A percentile compares a stretch with the other conserved stretches of the same genome.
Conservation (phyloP, 805 yeast species). For the Yamadazyma laniorum region DNA sequence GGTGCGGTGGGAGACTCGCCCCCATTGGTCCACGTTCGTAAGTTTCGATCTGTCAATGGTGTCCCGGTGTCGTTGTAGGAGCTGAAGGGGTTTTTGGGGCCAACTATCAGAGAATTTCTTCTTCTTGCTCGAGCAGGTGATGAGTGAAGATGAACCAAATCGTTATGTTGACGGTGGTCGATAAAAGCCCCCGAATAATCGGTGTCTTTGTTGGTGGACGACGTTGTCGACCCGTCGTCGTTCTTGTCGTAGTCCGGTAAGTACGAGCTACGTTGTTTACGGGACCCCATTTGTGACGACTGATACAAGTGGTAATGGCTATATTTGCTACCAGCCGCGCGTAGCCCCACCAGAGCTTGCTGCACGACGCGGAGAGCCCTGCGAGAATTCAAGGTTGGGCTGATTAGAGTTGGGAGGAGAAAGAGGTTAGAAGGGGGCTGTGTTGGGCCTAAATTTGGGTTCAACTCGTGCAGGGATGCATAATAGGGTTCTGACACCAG, state of each 20-base stretch:
- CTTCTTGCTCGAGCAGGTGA: slow-evolving; percentile 31
- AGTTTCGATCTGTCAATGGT: slow-evolving; percentile 40
- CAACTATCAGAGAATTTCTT: slow-evolving; percentile 13
- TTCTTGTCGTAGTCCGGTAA: slow-evolving; percentile 1
- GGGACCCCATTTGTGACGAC: neutral
- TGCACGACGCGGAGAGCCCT: too few relatives aligned
- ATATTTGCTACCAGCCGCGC: neutral
- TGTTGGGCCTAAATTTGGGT: too few relatives aligned
- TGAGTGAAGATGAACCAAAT: slow-evolving; percentile 26
- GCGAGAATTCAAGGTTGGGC: too few relatives aligned
- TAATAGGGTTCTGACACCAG: too few relatives aligned
- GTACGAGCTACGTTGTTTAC: neutral
- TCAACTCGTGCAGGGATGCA: too few relatives aligned
- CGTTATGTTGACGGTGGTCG: slow-evolving; percentile 30
- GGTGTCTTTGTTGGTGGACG: slow-evolving; percentile 9
- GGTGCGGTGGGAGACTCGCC: slow-evolving; percentile 7
- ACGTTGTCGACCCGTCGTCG: slow-evolving; percentile 10
- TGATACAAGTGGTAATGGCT: too few relatives aligned
- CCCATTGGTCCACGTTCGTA: slow-evolving; percentile 18
- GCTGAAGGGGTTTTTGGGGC: neutral
- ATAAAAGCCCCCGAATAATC: slow-evolving; percentile 21
- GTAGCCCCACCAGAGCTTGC: too few relatives aligned
- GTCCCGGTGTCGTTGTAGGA: slow-evolving; percentile 2
- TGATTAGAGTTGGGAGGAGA: too few relatives aligned
- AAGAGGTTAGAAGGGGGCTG: too few relatives aligned